Conservation (phyloP, 257 asterid species). For the Solanum lycopersicoides region DNA sequence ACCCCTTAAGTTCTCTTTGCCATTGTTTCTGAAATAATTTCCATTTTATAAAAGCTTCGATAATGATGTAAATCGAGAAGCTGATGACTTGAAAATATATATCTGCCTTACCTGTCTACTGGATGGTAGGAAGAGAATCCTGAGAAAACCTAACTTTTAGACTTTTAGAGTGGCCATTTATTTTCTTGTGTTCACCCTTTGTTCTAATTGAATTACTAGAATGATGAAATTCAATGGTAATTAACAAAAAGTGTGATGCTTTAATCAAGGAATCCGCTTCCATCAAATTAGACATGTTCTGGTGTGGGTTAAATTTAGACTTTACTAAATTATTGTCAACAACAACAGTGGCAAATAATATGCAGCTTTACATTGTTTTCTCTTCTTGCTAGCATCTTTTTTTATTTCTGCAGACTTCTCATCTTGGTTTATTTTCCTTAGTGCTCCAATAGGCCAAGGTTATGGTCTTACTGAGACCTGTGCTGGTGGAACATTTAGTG, state of each 20-base stretch:
- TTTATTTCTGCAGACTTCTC: not conserved
- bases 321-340: not conserved
- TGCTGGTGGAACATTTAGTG: slow-evolving; percentile 97
- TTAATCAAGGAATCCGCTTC: not conserved
- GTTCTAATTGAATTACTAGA: not conserved
- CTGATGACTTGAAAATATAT: not conserved
- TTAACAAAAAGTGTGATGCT: not conserved
- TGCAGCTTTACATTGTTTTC: not conserved
- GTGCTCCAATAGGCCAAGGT: slow-evolving; percentile 98
- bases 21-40: not conserved
- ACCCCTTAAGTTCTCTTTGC: not conserved
- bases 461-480: slow-evolving; percentile 99
- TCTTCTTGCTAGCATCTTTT: not conserved
- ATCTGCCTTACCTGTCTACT: not conserved
- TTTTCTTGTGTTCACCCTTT: not conserved
- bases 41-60: not conserved
- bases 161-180: not conserved
- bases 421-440: slow-evolving; percentile 12
- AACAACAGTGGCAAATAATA: not conserved
- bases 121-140: not conserved
- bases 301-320: not conserved
- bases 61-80: not conserved
- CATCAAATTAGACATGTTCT: not conserved
- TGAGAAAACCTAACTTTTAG: not conserved
- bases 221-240: not conserved